A percentile compares a stretch with the other conserved stretches of the same genome.
Conservation (phyloP, 192 early-diverging fungal genomes). For the Backusella psychrophila region DNA sequence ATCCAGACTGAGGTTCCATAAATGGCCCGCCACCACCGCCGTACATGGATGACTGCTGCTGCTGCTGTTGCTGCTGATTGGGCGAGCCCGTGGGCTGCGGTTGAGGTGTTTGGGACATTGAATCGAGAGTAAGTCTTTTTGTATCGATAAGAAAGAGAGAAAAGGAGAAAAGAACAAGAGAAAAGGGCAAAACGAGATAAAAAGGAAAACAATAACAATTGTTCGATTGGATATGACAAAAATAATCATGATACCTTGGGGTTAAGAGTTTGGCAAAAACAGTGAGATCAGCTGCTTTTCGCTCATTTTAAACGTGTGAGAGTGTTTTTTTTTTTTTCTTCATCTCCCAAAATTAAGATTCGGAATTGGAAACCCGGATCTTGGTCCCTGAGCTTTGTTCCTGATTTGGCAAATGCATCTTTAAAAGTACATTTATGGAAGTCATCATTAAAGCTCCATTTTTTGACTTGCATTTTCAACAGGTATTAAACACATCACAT, state of each 20-base stretch:
- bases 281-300: background rate
- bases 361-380: background rate
- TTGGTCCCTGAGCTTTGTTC: background rate
- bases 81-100: background rate
- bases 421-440: background rate
- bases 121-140: background rate
- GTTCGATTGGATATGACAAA: background rate
- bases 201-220: slow-evolving; percentile 1
- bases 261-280: background rate
- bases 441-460: background rate
- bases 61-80: background rate
- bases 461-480: background rate
- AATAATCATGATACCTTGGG: background rate
- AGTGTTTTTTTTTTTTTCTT: background rate
- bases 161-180: background rate
- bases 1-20: slow-evolving; percentile 1
- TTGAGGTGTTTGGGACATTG: slow-evolving; percentile 8
- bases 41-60: background rate
- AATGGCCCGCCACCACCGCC: background rate
- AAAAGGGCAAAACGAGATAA: background rate
- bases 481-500: too few species aligned
- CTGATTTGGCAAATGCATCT: slow-evolving; percentile 1
- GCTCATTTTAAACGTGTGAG: background rate
- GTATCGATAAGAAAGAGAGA: background rate
- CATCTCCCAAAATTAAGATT: background rate